Evolutionary conservation across 2,329 filamentous ascomycete genomes (phyloP), one percentile per base, ranked within the genome.

Genomic region (Elsinoe arachidis): DNA sequence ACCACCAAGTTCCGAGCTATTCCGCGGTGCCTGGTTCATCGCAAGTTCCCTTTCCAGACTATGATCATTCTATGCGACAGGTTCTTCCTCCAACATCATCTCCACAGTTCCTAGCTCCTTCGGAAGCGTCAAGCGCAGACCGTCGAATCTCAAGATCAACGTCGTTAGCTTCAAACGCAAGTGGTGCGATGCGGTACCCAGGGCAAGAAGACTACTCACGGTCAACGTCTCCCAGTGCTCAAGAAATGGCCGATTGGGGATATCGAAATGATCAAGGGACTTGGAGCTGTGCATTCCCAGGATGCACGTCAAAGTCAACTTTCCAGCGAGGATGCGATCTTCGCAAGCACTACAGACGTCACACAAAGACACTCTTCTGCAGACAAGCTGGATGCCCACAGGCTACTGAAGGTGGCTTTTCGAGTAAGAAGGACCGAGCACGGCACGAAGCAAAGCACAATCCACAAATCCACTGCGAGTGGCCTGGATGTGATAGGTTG

Each of bases 381-480:
- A 78, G 80, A 3, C 74, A 81, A 58, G 72, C 78, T 51, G 79
- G 79, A 11, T 84, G 81, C 65, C 78, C 80, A 11, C 79, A 83
- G 63, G 73, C 79, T 9, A 73, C 70, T 2, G 75, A 76, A 35
- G 80, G 79, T 33, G 81, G 81, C 0, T 84, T 84, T 65, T 82
- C 80, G 5, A 82, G 79, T 64, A 83, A 82, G 65, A 84, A 84
- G 63, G 81, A 84, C 61, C 76, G 81, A 17, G 78, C 79, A 23
- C 70, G 81, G 38, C 81, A 84, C 61, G 81, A 84, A 66, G 80
- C 81, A 43, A 83, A 82, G 65, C 81, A 84, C 66, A 82, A 82
- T 61, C 80, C 81, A 1, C 76, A 75, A n/a, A 77, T 84, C 54
- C 64, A 75, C 37, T 84, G 81, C 63, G 78, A 82, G 61, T 82